Evolutionary conservation across 768 basidiomycete genomes (phyloP), one percentile per base, ranked within the genome.

Genomic region (Lyophyllum shimeji): DNA sequence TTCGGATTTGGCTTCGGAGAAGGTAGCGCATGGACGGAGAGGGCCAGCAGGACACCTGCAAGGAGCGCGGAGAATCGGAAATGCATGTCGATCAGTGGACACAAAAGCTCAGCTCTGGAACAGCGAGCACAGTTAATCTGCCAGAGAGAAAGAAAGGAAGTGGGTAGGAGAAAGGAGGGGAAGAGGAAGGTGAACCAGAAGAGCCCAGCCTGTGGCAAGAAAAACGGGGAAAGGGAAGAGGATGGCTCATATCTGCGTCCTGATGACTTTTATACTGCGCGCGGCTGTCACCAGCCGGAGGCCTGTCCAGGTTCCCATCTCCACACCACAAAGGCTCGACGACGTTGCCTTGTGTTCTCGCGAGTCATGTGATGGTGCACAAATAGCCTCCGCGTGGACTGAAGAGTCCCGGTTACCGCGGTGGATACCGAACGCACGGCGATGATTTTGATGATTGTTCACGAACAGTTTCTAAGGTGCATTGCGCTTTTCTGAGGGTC

Each of bases 21-120:
- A 42, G 83, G 83, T 11, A 71, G 67, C 34, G 83, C 82, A 48
- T 67, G 65, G 53, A 65, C 69, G 51, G 74, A 73, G 34, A 78
- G 64, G 53, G 75, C 71, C 48, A 79, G 60, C 45, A 84, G 64
- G 56, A 88, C 60, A 68, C 76, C 80, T 59, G 79, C 76, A 56
- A 84, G 73, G 61, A 89, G 75, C 58, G 80, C 57, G 55, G 77
- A 71, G 61, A 87, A 76, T 44, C 72, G 72, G 65, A 87, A 72
- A 60, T 81, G 81, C 87, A 90, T 89, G 60, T 63, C 70, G 59
- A 48, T 45, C 23, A 54, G 33, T 25, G 57, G 57, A 58, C 60
- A 53, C 45, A 62, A 56, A 46, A 48, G 58, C 58, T 52, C 64
- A 67, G 65, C 66, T 62, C 59, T 58, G 60, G 62, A 63, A 57